Conservation (phyloP, 1,139 yeast genomes). For the Kluyveromyces sp. region DNA sequence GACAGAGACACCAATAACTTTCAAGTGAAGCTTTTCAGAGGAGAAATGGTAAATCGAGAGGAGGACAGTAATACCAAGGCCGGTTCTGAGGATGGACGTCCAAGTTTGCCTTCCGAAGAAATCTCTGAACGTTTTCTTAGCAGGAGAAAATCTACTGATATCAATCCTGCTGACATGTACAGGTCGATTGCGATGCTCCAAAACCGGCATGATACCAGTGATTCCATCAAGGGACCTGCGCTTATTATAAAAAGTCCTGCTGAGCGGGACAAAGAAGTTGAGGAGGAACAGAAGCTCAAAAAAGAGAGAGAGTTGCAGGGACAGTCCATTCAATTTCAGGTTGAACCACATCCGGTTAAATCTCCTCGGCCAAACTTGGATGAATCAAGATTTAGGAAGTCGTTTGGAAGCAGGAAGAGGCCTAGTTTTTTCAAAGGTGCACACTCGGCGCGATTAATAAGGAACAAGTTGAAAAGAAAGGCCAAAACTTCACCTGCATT, state of each 20-base stretch:
- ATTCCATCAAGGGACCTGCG: slow-evolving; percentile 69
- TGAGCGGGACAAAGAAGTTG: slow-evolving; percentile 39
- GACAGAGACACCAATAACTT: slow-evolving; percentile 20
- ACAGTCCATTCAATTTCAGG: slow-evolving; percentile 17
- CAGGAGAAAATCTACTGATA: slow-evolving; percentile 39
- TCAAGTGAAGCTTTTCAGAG: slow-evolving; percentile 32
- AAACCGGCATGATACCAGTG: slow-evolving; percentile 36
- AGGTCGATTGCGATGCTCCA: slow-evolving; percentile 76
- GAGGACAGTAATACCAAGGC: slow-evolving; percentile 10
- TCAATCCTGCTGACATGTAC: slow-evolving; percentile 78
- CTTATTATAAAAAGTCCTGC: slow-evolving; percentile 73
- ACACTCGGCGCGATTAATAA: slow-evolving; percentile 2
- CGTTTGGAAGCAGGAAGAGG: slow-evolving; percentile 5
- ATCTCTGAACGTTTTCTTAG: slow-evolving; percentile 23
- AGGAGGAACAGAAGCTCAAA: slow-evolving; percentile 6
- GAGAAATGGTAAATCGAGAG: slow-evolving; percentile 30
- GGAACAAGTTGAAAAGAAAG: slow-evolving; percentile 6
- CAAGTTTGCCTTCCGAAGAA: not conserved
- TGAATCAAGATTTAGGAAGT: slow-evolving; percentile 1
- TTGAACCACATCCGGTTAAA: slow-evolving; percentile 3
- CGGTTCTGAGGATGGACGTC: not conserved
- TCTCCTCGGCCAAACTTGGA: not conserved
- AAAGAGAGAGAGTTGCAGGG: slow-evolving; percentile 4
- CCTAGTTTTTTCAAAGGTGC: slow-evolving; percentile 10
- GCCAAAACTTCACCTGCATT: slow-evolving; percentile 4